Conservation (phyloP, 2,329 filamentous ascomycete genomes). For the Lecanoromycetidae sp. region DNA sequence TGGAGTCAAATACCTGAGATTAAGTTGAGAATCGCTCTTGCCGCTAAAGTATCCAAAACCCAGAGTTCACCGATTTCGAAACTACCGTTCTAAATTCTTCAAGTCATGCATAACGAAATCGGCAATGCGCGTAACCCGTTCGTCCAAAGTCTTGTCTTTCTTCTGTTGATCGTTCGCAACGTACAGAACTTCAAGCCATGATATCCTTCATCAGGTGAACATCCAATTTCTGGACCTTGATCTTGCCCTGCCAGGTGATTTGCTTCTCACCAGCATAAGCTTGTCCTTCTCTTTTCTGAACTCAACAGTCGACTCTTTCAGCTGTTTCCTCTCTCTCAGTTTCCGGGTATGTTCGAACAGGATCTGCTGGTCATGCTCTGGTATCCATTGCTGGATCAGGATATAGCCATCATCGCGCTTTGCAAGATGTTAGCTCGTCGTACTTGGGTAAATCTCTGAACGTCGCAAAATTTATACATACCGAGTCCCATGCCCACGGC, state of each 20-base stretch:
- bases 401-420: constrained; percentile 53
- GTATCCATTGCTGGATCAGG: constrained; percentile 61
- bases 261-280: constrained; percentile 36
- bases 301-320: constrained; percentile 13
- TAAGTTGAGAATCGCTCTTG: too few species aligned
- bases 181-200: too few species aligned
- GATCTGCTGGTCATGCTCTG: constrained; percentile 57
- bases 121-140: too few species aligned
- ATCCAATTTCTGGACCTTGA: constrained; percentile 22
- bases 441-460: constrained; percentile 25
- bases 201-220: constrained; percentile 25
- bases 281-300: constrained; percentile 27
- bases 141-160: too few species aligned
- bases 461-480: constrained; percentile 23
- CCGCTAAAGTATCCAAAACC: too few species aligned
- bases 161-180: too few species aligned
- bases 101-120: too few species aligned
- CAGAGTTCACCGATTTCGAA: too few species aligned
- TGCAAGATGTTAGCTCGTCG: constrained; percentile 26
- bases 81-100: too few species aligned
- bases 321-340: constrained; percentile 43
- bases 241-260: constrained; percentile 26
- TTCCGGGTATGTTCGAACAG: constrained; percentile 60
- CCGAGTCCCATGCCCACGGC: constrained; percentile 37
- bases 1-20: too few species aligned